Conservation (phyloP, 116 monocot genomes). For the Phalaenopsis hybrid region DNA sequence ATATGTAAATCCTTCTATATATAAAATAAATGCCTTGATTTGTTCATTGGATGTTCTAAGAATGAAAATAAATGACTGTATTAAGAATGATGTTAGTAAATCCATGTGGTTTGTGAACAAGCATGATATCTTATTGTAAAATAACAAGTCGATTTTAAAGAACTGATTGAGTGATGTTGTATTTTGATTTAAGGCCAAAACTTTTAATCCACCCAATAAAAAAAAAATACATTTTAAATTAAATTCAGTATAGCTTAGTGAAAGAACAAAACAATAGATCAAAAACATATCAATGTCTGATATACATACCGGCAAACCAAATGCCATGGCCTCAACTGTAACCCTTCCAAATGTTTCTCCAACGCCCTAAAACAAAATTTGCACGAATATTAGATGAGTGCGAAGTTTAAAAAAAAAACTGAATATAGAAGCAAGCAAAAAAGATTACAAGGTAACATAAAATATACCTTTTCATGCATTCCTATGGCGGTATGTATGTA, state of each 20-base stretch:
- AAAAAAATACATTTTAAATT: background rate
- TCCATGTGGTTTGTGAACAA: background rate
- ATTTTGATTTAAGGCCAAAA: no score
- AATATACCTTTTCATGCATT: background rate
- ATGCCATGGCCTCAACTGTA: constrained; percentile 94
- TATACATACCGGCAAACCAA: constrained; percentile 71
- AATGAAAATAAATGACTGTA: no score
- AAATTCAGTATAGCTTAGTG: background rate
- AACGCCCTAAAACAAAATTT: constrained; percentile 46
- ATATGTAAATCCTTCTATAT: no score
- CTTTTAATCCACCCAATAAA: no score
- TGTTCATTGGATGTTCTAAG: no score
- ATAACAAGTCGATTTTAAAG: background rate
- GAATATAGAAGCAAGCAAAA: background rate
- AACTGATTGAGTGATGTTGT: no score
- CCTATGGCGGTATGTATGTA: no score
- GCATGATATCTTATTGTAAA: background rate
- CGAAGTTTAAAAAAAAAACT: background rate
- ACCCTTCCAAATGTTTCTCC: constrained; percentile 97
- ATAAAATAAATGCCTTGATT: no score
- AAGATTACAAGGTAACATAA: background rate
- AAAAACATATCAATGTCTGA: background rate
- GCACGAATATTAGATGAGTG: background rate
- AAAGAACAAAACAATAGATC: background rate
- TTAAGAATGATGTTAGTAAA: background rate